A percentile compares a stretch with the other conserved stretches of the same genome.
Conservation (phyloP, 371 early-diverging fungal species). For the Mortierella sp. region DNA sequence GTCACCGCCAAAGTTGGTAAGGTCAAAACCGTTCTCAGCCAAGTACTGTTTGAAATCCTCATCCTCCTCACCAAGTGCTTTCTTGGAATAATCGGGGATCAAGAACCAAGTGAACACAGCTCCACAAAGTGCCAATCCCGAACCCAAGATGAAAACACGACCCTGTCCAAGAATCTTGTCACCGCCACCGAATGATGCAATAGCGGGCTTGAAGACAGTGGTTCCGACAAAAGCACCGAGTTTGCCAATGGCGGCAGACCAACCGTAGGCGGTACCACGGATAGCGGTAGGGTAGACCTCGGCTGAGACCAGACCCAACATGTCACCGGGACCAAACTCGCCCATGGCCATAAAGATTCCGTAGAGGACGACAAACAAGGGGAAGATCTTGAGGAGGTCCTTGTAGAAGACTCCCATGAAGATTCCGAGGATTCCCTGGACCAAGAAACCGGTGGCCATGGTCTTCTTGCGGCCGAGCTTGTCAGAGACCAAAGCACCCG, state of each 20-base stretch:
- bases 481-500: constrained; percentile 70
- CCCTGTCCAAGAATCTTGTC: constrained; percentile 60
- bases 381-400: constrained; percentile 63
- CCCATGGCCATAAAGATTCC: constrained; percentile 72
- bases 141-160: constrained; percentile 66
- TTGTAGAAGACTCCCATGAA: constrained; percentile 69
- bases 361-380: constrained; percentile 76
- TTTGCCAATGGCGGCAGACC: constrained; percentile 73
- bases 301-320: constrained; percentile 69
- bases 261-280: constrained; percentile 75
- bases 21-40: constrained; percentile 66
- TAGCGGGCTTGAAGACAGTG: constrained; percentile 64
- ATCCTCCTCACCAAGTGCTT: constrained; percentile 68
- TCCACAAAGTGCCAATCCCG: constrained; percentile 66
- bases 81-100: constrained; percentile 63
- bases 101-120: constrained; percentile 61
- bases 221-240: constrained; percentile 70
- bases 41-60: constrained; percentile 67
- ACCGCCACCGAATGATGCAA: constrained; percentile 60
- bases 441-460: constrained; percentile 69
- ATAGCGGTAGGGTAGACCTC: constrained; percentile 75
- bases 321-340: constrained; percentile 75
- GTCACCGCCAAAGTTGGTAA: constrained; percentile 59
- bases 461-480: constrained; percentile 71
- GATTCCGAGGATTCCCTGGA: constrained; percentile 71